These are phyloP conservation scores for Bipolaris sorokiniana DNA, from an alignment of 2,329 filamentous ascomycete genomes.

Conservation along the genomic window DNA sequence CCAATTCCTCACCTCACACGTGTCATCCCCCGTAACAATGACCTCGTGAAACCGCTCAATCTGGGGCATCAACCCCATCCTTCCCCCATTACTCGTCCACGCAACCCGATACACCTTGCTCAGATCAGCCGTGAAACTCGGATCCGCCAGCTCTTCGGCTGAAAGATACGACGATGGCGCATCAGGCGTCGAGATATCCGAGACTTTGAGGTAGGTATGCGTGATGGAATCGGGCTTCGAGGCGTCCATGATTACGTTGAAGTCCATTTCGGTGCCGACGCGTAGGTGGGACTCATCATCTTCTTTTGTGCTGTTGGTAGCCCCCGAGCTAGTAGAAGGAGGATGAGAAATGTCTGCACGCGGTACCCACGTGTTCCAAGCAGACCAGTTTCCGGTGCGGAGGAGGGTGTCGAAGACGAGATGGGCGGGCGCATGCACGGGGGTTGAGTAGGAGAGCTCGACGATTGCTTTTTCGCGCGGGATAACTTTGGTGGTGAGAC, in stretches of 20 bases:
- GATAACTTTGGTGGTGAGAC: slow-evolving; percentile 18
- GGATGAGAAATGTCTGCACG: slow-evolving; percentile 15
- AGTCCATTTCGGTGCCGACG: slow-evolving; percentile 25
- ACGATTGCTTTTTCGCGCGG: slow-evolving; percentile 15
- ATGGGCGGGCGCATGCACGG: slow-evolving; percentile 22
- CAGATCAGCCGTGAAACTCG: slow-evolving; percentile 24
- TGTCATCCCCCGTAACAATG: slow-evolving; percentile 18
- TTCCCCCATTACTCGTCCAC: slow-evolving; percentile 26
- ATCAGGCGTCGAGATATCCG: slow-evolving; percentile 26
- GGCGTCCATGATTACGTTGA: slow-evolving; percentile 28
- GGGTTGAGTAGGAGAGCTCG: slow-evolving; percentile 10
- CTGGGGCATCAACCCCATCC: slow-evolving; percentile 16
- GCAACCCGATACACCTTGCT: slow-evolving; percentile 27
- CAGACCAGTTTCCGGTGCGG: slow-evolving; percentile 19
- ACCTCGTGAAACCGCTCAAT: slow-evolving; percentile 30
- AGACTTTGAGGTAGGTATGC: slow-evolving; percentile 22
- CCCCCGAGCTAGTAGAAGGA: slow-evolving; percentile 1
- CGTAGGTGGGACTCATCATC: slow-evolving; percentile 7
- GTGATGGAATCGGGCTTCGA: slow-evolving; percentile 13
- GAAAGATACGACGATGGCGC: slow-evolving; percentile 22
- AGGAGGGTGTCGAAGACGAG: slow-evolving; percentile 28
- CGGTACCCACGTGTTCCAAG: slow-evolving; percentile 32
- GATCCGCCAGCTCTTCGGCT: slow-evolving; percentile 11
- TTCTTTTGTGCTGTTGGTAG: not conserved
- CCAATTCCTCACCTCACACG: slow-evolving; percentile 31